Conservation (phyloP, 225 moss, liverwort and hornwort genomes). For the Polytrichum commune region DNA sequence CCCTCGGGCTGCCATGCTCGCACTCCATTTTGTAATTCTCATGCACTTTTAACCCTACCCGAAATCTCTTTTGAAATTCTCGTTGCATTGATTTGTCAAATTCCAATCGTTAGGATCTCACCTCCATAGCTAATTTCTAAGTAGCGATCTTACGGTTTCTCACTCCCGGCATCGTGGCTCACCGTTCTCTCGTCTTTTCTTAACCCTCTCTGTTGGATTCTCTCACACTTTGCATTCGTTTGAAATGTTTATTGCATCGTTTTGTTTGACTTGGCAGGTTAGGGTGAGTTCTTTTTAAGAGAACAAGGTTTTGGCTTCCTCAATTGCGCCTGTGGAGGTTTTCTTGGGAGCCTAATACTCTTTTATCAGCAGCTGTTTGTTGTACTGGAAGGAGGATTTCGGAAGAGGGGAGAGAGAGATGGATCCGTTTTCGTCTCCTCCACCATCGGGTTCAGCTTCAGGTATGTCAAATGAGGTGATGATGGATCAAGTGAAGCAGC, state of each 20-base stretch:
- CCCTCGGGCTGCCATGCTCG: not conserved
- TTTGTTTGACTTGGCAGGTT: not conserved
- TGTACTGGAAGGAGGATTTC: not conserved
- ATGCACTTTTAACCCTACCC: not conserved
- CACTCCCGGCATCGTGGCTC: too few relatives aligned
- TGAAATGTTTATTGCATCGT: not conserved
- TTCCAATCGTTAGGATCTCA: not conserved
- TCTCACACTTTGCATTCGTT: too few relatives aligned
- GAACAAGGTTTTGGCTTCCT: not conserved
- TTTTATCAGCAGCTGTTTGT: not conserved
- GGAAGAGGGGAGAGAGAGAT: constrained; percentile 18
- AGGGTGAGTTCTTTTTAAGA: not conserved
- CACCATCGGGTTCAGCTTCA: constrained; percentile 46
- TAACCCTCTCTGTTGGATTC: too few relatives aligned
- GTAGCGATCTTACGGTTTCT: not conserved
- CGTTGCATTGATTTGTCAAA: not conserved
- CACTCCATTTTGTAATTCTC: not conserved
- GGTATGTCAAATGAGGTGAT: constrained; percentile 65
- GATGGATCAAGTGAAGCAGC: constrained; percentile 95
- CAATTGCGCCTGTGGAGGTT: not conserved
- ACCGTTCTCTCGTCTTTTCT: too few relatives aligned
- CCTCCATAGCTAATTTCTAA: not conserved
- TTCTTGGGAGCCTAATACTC: not conserved
- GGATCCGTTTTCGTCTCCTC: constrained; percentile 61
- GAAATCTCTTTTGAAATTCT: not conserved